Percentiles rank a stretch among this genome's conserved stretches.
These are phyloP conservation scores for Dichomitus squalens DNA, from an alignment of 1,284 basidiomycete genomes.

Conservation along the genomic window DNA sequence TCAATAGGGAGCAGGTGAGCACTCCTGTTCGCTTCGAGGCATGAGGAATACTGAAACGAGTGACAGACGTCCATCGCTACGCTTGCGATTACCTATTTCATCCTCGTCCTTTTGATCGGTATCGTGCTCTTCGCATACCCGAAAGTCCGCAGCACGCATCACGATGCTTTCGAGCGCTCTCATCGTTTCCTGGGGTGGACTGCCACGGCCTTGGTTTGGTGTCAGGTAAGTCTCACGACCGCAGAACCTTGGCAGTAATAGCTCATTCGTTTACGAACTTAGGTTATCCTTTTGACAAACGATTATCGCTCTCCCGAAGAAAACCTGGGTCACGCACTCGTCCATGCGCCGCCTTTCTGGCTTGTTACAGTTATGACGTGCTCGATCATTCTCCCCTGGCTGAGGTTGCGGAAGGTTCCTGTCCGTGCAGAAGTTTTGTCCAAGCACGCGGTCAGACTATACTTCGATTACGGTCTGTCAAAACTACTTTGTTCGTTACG, in stretches of 20 bases:
- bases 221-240: conserved; percentile 40
- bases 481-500: neutral
- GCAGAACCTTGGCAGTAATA: neutral
- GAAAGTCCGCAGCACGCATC: conserved; percentile 46
- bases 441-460: conserved; percentile 55
- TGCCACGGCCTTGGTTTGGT: conserved; percentile 54
- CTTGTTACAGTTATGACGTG: conserved; percentile 51
- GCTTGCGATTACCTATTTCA: conserved; percentile 53
- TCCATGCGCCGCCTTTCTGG: conserved; percentile 54
- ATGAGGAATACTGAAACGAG: conserved; percentile 9
- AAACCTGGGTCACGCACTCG: conserved; percentile 46
- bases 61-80: conserved; percentile 50
- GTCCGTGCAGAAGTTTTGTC: conserved; percentile 57
- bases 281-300: conserved; percentile 54
- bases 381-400: conserved; percentile 58
- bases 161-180: conserved; percentile 55
- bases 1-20: conserved; percentile 42
- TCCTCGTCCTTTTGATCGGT: conserved; percentile 49
- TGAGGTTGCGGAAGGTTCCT: conserved; percentile 53
- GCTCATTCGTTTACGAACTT: neutral
- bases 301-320: conserved; percentile 47
- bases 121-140: conserved; percentile 56
- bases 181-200: conserved; percentile 63
- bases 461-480: conserved; percentile 55
- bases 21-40: neutral